Conservation (phyloP, 2,329 filamentous ascomycete species). For the Coniochaeta ligniaria region DNA sequence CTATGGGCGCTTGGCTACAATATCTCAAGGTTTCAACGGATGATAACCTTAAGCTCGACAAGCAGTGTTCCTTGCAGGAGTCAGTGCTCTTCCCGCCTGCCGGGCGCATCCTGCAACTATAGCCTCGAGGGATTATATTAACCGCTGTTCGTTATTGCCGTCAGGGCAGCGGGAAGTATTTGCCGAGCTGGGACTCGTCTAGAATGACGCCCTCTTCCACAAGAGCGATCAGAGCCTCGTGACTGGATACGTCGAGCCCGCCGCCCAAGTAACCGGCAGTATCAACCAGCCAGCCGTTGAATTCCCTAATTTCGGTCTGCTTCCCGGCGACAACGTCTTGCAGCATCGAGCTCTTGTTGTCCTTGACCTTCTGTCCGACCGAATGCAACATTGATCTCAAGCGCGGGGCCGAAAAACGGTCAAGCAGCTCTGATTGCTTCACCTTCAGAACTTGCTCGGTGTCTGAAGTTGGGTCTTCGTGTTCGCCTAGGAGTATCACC, state of each 20-base stretch:
- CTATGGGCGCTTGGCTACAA: not conserved
- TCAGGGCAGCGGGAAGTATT: constrained; percentile 7
- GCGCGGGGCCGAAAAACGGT: constrained; percentile 34
- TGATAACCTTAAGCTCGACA: not conserved
- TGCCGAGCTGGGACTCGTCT: constrained; percentile 7
- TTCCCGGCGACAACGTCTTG: constrained; percentile 48
- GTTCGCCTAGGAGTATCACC: constrained; percentile 24
- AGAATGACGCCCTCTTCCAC: constrained; percentile 12
- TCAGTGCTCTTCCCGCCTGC: not conserved
- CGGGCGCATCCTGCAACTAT: not conserved
- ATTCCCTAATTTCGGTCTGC: constrained; percentile 47
- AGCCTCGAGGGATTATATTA: not conserved
- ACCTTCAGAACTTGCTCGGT: not conserved
- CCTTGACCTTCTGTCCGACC: constrained; percentile 38
- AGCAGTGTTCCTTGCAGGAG: not conserved
- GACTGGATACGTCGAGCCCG: constrained; percentile 9
- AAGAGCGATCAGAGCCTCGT: constrained; percentile 14
- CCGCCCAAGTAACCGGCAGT: constrained; percentile 14
- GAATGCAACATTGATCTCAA: constrained; percentile 38
- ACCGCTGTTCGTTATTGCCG: not conserved
- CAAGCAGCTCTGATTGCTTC: constrained; percentile 12
- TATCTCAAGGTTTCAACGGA: not conserved
- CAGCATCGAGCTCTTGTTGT: constrained; percentile 56
- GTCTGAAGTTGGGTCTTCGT: not conserved
- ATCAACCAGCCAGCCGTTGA: constrained; percentile 49